phyloP scores from a whole-genome alignment of 495 filamentous ascomycete species.

The Neurospora cerealis region DNA sequence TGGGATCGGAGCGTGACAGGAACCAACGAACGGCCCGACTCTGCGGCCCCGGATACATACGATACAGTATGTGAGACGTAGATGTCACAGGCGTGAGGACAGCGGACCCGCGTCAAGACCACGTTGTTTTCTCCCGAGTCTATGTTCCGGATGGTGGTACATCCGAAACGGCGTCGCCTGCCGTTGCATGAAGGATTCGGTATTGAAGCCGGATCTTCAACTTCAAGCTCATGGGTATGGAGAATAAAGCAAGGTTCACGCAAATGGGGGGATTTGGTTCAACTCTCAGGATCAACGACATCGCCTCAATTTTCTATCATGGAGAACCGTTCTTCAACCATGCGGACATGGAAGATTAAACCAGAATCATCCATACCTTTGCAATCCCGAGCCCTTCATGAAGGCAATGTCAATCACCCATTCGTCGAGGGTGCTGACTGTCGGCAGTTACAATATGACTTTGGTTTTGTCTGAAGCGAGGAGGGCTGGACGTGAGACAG shows the following conservation, averaged over 20 bases:
- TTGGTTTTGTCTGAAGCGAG: constrained; percentile 11
- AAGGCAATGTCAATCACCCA: constrained; percentile 18
- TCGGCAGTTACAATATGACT: constrained; percentile 23
- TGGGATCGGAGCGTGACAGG: not conserved
- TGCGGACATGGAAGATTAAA: not conserved
- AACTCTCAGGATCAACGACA: too few relatives aligned
- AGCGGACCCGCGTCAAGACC: not conserved
- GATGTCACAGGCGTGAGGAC: not conserved
- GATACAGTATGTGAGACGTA: not conserved
- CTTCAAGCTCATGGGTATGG: not conserved
- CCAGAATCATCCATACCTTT: not conserved
- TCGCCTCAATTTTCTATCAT: too few relatives aligned
- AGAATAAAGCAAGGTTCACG: not conserved
- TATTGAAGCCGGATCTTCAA: not conserved
- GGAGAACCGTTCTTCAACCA: not conserved
- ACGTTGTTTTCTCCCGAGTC: not conserved
- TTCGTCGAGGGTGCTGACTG: constrained; percentile 14
- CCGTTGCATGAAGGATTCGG: not conserved
- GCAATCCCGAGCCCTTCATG: constrained; percentile 3
- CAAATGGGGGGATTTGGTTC: not conserved
- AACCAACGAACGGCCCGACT: not conserved
- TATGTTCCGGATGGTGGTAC: not conserved
- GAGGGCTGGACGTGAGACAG: constrained; percentile 3
- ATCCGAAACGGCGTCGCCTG: not conserved
- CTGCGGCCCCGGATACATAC: not conserved